Base-by-base conservation (phyloP, 306 rosid genomes). In the Cucurbita ficifolia region DNA sequence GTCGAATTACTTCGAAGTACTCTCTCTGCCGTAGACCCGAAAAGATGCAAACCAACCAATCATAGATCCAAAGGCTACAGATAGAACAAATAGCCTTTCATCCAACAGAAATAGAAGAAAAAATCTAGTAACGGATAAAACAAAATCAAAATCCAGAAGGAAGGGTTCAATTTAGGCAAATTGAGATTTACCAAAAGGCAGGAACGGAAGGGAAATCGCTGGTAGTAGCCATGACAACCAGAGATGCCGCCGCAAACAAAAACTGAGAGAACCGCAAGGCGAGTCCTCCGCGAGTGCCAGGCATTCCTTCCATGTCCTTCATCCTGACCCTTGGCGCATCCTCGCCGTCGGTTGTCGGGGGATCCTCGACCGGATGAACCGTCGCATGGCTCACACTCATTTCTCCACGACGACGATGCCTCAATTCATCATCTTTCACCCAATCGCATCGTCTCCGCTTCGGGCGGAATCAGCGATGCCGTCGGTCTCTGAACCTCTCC, bases 241-340 rank as follows among this genome's bases (percentile, higher is more conserved):
- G 85, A 12, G 98, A 88, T n/a, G 86, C 90, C 73, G 88, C 89
- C 49, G 96, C 85, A 49, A 94, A 90, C 46, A 86, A 51, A 80
- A 94, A 78, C 87, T 90, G 97, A 40, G 73, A 69, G 12, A 86
- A 52, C 52, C 97, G 87, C 79, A 94, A 54, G 55, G 76, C 81
- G 8, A 94, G 81, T 38, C 98, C 97, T 18, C 92, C 90, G 4
- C 79, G 80, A 2, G 98, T 94, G 82, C 96, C 98, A 10, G 96
- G 96, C 98, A 90, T 94, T 62, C 98, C 98, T 64, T 87, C 91
- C 8, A 89, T 64, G 78, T 89, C 96, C 78, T 90, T 94, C 95
- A 89, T 87, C 86, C 98, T 83, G 82, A 85, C 87, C 76, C 89
- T 80, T 1, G 87, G 90, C 49, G 81, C 82, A 81, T 82, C 81